Evolutionary conservation across 805 yeast genomes (phyloP).

Genomic region (Myxozyma vanderwaltii): DNA sequence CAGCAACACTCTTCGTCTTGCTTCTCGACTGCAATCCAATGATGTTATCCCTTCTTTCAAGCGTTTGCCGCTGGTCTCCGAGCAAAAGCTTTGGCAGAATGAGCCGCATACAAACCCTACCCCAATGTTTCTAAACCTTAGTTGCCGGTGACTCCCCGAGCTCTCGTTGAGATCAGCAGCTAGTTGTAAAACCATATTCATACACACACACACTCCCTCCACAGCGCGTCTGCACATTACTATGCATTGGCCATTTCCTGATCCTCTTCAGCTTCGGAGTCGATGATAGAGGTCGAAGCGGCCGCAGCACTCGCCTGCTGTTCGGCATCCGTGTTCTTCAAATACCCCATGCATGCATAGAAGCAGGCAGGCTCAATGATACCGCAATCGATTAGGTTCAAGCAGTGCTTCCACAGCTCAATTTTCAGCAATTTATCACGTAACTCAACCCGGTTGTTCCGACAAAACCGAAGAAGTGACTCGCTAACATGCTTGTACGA

Average conservation of each 20-base stretch:
- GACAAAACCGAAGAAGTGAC: constrained; percentile 26
- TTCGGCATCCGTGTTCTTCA: constrained; percentile 14
- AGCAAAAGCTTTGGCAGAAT: background rate
- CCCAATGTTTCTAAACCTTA: background rate
- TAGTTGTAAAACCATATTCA: too few relatives aligned
- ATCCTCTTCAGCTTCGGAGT: background rate
- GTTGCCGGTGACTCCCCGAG: too few relatives aligned
- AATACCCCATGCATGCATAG: constrained; percentile 27
- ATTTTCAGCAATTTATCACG: constrained; percentile 6
- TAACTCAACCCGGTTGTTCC: constrained; percentile 13
- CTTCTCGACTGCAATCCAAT: too few relatives aligned
- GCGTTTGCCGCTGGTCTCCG: too few relatives aligned
- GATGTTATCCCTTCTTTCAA: too few relatives aligned
- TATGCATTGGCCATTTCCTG: background rate
- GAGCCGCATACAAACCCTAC: constrained; percentile 2
- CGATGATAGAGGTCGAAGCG: background rate
- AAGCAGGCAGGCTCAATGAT: constrained; percentile 29
- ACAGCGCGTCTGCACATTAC: too few relatives aligned
- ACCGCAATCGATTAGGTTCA: constrained; percentile 26
- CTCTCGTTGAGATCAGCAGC: background rate
- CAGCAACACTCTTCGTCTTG: too few relatives aligned
- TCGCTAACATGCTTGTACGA: constrained; percentile 27
- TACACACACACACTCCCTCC: too few relatives aligned
- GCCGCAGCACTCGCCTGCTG: background rate
- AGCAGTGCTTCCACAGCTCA: constrained; percentile 31